Conservation (phyloP, 805 yeast species). For the Huiozyma naganishii region DNA sequence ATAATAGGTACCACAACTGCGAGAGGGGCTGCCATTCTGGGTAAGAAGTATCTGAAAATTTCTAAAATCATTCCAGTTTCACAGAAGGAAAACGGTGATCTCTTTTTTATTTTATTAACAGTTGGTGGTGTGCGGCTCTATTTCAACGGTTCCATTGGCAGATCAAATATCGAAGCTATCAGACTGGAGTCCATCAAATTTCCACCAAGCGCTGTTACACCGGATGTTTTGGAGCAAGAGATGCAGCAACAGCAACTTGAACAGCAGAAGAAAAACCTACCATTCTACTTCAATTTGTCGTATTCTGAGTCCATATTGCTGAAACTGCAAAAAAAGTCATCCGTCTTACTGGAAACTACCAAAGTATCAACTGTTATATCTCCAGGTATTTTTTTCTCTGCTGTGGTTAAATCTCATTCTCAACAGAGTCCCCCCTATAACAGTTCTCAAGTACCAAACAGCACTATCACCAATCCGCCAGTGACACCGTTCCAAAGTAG, state of each 20-base stretch:
- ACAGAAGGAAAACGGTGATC: constrained; percentile 51
- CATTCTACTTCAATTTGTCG: constrained; percentile 19
- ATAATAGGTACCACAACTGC: constrained; percentile 35
- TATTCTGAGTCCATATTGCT: constrained; percentile 27
- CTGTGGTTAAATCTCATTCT: constrained; percentile 28
- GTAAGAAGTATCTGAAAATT: constrained; percentile 45
- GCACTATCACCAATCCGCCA: not conserved
- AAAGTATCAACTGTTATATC: constrained; percentile 53
- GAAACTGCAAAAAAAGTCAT: constrained; percentile 45
- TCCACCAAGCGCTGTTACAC: constrained; percentile 41
- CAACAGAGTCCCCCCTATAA: constrained; percentile 8
- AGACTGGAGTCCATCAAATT: constrained; percentile 44
- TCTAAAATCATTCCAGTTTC: constrained; percentile 36
- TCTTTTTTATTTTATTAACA: constrained; percentile 70
- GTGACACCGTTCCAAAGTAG: not conserved
- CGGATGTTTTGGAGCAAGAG: constrained; percentile 25
- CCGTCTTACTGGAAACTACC: constrained; percentile 46
- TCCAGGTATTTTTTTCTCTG: constrained; percentile 80
- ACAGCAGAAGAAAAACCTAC: constrained; percentile 28
- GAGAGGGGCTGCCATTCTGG: constrained; percentile 44
- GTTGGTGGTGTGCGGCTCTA: constrained; percentile 75
- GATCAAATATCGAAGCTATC: constrained; percentile 30
- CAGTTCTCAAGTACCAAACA: constrained; percentile 11
- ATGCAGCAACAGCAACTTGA: constrained; percentile 30
- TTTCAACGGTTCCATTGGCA: constrained; percentile 32